A percentile compares a stretch with the other conserved stretches of the same genome.
Evolutionary conservation across 345 rosid genomes (phyloP).

Genomic region (Nephelium lappaceum): DNA sequence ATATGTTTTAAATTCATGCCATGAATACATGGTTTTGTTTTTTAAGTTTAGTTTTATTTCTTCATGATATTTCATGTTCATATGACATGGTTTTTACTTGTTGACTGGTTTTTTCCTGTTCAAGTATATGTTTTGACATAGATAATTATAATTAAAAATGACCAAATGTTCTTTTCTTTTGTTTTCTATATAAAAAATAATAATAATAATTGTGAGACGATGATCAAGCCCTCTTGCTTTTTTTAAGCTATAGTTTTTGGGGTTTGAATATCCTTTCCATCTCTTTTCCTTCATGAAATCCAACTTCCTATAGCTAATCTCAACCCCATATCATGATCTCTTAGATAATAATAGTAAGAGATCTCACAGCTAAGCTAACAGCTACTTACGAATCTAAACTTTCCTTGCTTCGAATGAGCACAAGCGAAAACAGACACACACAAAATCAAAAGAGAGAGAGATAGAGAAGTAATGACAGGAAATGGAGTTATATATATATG

Average conservation of each 20-base stretch:
- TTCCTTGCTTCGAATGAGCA: background rate
- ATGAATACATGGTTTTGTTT: background rate
- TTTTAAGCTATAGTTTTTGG: no score
- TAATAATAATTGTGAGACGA: no score
- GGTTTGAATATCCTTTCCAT: no score
- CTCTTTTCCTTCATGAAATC: no score
- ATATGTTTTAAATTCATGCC: background rate
- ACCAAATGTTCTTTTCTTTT: no score
- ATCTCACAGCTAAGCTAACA: background rate
- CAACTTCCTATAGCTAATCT: no score
- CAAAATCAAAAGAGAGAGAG: background rate
- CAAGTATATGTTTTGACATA: no score
- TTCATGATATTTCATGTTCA: background rate
- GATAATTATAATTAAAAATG: no score
- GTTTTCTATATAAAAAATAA: no score
- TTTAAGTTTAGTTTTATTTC: background rate
- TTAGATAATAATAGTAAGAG: background rate
- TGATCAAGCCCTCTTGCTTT: no score
- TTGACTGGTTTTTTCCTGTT: no score
- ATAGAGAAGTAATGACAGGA: background rate
- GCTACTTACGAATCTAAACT: background rate
- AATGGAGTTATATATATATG: background rate
- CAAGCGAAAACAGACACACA: background rate
- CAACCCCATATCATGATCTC: background rate
- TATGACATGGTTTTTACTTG: background rate